phyloP scores from a whole-genome alignment of 1,284 basidiomycete genomes.

The Blastosporella zonata region DNA sequence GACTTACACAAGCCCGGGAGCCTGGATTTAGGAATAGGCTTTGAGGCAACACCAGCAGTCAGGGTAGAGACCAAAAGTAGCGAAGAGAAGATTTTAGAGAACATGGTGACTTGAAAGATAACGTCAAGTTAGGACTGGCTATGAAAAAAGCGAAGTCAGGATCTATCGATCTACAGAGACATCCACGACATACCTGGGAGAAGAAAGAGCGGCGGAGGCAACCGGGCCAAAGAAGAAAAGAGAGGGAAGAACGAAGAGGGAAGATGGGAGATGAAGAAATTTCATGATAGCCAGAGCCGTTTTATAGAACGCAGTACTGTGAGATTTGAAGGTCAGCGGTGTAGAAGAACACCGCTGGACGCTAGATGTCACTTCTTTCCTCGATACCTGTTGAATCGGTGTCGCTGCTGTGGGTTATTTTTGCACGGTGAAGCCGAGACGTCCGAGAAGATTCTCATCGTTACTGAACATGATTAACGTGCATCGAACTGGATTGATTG shows the following conservation, averaged over 20 bases:
- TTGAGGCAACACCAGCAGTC: constrained; percentile 24
- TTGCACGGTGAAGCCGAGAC: constrained; percentile 5
- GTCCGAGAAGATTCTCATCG: constrained; percentile 3
- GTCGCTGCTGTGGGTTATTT: constrained; percentile 8
- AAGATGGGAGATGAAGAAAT: constrained; percentile 14
- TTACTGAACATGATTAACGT: neutral
- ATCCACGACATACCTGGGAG: neutral
- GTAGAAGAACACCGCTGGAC: neutral
- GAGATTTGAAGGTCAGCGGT: neutral
- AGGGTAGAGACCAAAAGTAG: constrained; percentile 23
- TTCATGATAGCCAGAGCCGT: constrained; percentile 11
- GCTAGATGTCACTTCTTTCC: constrained; percentile 8
- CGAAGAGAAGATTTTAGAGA: constrained; percentile 25
- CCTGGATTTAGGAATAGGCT: constrained; percentile 21
- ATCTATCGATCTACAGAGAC: neutral
- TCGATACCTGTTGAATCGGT: constrained; percentile 7
- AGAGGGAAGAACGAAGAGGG: constrained; percentile 23
- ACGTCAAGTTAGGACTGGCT: constrained; percentile 15
- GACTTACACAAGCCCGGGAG: constrained; percentile 10
- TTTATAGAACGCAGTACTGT: constrained; percentile 6
- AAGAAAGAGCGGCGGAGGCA: constrained; percentile 14
- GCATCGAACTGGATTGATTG: neutral
- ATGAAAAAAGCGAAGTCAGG: constrained; percentile 3
- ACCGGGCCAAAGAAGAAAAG: constrained; percentile 15
- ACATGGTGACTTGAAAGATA: constrained; percentile 26